Evolutionary conservation across 1,284 basidiomycete genomes (phyloP).

Genomic region (Sporisorium scitamineum): DNA sequence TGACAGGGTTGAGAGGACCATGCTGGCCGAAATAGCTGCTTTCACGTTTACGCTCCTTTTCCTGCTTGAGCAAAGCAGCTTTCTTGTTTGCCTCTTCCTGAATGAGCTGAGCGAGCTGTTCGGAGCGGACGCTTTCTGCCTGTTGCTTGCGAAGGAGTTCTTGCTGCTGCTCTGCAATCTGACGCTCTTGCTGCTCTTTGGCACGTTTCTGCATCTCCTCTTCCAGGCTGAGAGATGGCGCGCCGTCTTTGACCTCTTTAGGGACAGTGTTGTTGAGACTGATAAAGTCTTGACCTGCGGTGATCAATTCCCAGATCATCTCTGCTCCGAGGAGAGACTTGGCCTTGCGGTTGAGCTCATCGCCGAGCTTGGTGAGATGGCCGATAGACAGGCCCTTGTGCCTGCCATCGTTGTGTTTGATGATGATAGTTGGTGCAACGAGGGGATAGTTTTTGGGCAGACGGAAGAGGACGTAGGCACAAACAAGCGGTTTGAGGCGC

Average conservation of each 20-base stretch:
- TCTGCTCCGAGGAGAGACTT: slow-evolving; percentile 62
- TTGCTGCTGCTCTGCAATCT: slow-evolving; percentile 35
- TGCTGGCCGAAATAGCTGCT: slow-evolving; percentile 36
- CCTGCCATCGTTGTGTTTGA: slow-evolving; percentile 46
- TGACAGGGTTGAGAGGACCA: slow-evolving; percentile 26
- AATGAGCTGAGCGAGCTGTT: slow-evolving; percentile 59
- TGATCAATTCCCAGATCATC: slow-evolving; percentile 69
- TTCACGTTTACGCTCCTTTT: slow-evolving; percentile 49
- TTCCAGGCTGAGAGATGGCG: slow-evolving; percentile 58
- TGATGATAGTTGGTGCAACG: slow-evolving; percentile 49
- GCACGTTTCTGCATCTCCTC: slow-evolving; percentile 63
- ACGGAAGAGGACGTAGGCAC: slow-evolving; percentile 51
- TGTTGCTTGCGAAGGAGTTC: slow-evolving; percentile 34
- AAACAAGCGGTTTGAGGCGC: slow-evolving; percentile 49
- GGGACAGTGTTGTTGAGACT: slow-evolving; percentile 52
- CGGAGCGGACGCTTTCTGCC: slow-evolving; percentile 52
- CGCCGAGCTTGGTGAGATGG: slow-evolving; percentile 45
- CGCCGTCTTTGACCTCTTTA: slow-evolving; percentile 35
- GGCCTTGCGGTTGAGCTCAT: slow-evolving; percentile 53
- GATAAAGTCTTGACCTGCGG: slow-evolving; percentile 61
- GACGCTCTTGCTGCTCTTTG: slow-evolving; percentile 49
- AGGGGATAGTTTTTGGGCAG: slow-evolving; percentile 65
- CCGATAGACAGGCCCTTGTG: slow-evolving; percentile 46
- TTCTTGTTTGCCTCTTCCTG: slow-evolving; percentile 58
- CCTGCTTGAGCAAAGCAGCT: slow-evolving; percentile 48